Conservation (phyloP, 805 yeast species). For the Tetrapisispora arboricola region DNA sequence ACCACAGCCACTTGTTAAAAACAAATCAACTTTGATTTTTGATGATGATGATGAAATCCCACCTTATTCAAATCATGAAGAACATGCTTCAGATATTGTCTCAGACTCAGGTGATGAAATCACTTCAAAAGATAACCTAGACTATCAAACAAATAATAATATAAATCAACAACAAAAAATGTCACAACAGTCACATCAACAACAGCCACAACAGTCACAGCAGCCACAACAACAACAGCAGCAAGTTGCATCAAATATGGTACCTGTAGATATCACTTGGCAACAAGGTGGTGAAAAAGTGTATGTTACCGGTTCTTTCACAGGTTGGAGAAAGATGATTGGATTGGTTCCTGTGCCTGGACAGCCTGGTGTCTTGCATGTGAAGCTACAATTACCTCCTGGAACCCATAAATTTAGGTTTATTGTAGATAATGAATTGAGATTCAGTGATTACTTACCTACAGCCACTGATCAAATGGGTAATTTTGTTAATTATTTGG, state of each 20-base stretch:
- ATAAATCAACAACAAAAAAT: conserved; percentile 4
- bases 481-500: conserved; percentile 85
- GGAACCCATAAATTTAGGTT: conserved; percentile 92
- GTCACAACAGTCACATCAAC: conserved; percentile 3
- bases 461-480: conserved; percentile 97
- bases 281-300: conserved; percentile 93
- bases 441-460: conserved; percentile 82
- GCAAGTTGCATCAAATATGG: conserved; percentile 13
- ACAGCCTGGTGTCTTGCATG: conserved; percentile 37
- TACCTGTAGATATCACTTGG: conserved; percentile 73
- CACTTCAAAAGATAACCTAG: not conserved
- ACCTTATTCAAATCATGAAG: conserved; percentile 30
- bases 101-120: conserved; percentile 10
- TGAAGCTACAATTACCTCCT: conserved; percentile 68
- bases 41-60: conserved; percentile 49
- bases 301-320: conserved; percentile 93
- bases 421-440: conserved; percentile 85
- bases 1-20: conserved; percentile 30
- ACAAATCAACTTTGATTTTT: conserved; percentile 63
- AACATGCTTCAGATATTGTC: conserved; percentile 10
- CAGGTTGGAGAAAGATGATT: conserved; percentile 98
- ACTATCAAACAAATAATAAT: not conserved
- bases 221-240: conserved; percentile 4
- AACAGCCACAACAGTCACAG: conserved; percentile 3
- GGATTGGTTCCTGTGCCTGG: conserved; percentile 45